Base-by-base conservation (phyloP, 768 basidiomycete genomes). In the Trametes maxima region DNA sequence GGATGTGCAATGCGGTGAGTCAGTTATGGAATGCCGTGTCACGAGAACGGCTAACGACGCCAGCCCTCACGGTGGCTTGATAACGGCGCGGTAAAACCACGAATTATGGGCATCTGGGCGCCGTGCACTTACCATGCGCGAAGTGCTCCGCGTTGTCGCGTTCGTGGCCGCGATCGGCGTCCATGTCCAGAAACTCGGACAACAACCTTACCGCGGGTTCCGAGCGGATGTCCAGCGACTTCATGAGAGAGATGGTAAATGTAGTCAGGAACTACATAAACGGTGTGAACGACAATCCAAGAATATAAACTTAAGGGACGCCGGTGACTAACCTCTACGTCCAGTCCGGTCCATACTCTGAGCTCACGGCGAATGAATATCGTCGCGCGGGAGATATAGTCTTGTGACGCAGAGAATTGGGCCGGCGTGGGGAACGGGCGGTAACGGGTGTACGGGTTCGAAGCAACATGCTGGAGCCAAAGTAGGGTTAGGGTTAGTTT, bases 221-320 rank as follows among this genome's bases (percentile, higher is more conserved):
- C 13, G 93, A 91, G 44, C 95, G 91, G 58, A 98, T 90, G 75
- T 98, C 95, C 56, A 97, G 85, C 3, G 91, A 82, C 75, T 94
- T 93, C 87, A 98, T 93, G 67, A 98, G 78, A 1, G 94, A 93
- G 53, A 96, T 76, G 19, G 86, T 92, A 75, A 95, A 92, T 2
- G 87, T 90, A 13, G 92, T 94, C 55, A 98, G 79, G 73, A 95
- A 98, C 91, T 94, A 56, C 10, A 24, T 14, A 51, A 65, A 24
- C 7, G 5, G 19, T 22, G 40, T 58, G 48, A 58, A 28, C 22
- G 22, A 16, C 12, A 12, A n/a, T 43, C 48, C 24, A 19, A 24
- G 19, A 8, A 44, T 56, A 33, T 10, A 37, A 43, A 21, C 13
- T 39, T 28, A 21, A 22, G 21, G 45, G 11, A 19, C 36, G 16